Evolutionary conservation across 2,329 filamentous ascomycete species (phyloP).

Genomic region (Talaromyces piceae): DNA sequence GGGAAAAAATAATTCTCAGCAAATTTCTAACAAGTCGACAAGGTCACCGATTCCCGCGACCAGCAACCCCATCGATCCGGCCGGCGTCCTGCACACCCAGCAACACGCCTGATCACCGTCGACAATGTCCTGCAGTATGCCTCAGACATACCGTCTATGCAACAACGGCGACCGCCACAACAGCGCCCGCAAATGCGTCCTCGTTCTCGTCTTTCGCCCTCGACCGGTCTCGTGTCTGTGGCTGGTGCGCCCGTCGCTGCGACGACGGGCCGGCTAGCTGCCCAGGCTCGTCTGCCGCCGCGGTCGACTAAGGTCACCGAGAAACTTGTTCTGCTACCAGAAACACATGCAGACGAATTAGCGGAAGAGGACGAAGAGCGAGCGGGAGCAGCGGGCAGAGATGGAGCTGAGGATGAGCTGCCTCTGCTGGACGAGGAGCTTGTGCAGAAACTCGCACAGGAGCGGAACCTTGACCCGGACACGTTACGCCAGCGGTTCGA

Average conservation of each 20-base stretch:
- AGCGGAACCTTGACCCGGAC: slow-evolving; percentile 28
- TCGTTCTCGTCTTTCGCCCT: slow-evolving; percentile 25
- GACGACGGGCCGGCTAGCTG: slow-evolving; percentile 49
- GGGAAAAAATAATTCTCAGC: not conserved
- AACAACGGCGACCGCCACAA: slow-evolving; percentile 63
- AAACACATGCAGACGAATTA: slow-evolving; percentile 53
- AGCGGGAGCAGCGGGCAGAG: slow-evolving; percentile 34
- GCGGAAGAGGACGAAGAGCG: slow-evolving; percentile 42
- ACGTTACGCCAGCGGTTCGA: slow-evolving; percentile 24
- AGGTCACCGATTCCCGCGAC: slow-evolving; percentile 40
- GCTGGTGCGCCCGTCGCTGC: slow-evolving; percentile 28
- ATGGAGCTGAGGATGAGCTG: slow-evolving; percentile 31
- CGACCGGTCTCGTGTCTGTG: slow-evolving; percentile 1
- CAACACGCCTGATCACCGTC: slow-evolving; percentile 74
- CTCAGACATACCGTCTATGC: slow-evolving; percentile 89
- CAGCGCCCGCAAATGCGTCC: slow-evolving; percentile 20
- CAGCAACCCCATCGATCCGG: slow-evolving; percentile 24
- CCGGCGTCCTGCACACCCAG: slow-evolving; percentile 21
- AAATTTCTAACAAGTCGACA: slow-evolving; percentile 15
- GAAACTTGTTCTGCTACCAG: slow-evolving; percentile 90
- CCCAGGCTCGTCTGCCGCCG: slow-evolving; percentile 60
- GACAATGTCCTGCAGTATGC: slow-evolving; percentile 93
- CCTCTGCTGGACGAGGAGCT: slow-evolving; percentile 29
- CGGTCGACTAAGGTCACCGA: slow-evolving; percentile 91
- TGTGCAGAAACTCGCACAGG: slow-evolving; percentile 25